These are phyloP conservation scores for Gossypium ekmanianum DNA, from an alignment of 345 rosid genomes.

Conservation along the genomic window DNA sequence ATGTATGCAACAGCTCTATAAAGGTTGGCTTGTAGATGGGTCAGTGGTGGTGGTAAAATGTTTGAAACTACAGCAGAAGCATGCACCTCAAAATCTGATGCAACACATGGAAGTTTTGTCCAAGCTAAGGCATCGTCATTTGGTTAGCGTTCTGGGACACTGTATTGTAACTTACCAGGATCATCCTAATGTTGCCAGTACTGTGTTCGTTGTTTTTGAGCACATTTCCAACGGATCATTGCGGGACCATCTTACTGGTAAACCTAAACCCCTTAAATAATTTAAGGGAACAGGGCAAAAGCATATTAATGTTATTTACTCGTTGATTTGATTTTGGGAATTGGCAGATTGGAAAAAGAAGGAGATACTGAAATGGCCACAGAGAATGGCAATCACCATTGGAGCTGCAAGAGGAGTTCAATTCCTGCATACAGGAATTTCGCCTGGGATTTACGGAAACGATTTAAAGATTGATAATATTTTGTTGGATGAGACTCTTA, in stretches of 20 bases:
- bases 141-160: constrained; percentile 86
- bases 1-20: constrained; percentile 49
- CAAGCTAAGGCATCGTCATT: constrained; percentile 79
- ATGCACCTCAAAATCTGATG: constrained; percentile 49
- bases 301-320: neutral
- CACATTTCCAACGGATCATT: constrained; percentile 69
- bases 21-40: constrained; percentile 67
- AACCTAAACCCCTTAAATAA: constrained; percentile 12
- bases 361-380: constrained; percentile 84
- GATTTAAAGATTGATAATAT: constrained; percentile 67
- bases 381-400: constrained; percentile 75
- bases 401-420: constrained; percentile 88
- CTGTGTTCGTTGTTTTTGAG: constrained; percentile 66
- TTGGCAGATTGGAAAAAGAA: constrained; percentile 68
- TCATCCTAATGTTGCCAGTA: constrained; percentile 47
- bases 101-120: constrained; percentile 77
- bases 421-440: constrained; percentile 84
- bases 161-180: constrained; percentile 69
- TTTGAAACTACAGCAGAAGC: constrained; percentile 66
- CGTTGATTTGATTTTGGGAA: neutral
- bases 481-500: constrained; percentile 69
- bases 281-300: neutral
- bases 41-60: constrained; percentile 57
- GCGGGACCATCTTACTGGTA: constrained; percentile 62
- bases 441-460: constrained; percentile 77